phyloP scores from a whole-genome alignment of 257 asterid genomes.

The Przewalskia tangutica region DNA sequence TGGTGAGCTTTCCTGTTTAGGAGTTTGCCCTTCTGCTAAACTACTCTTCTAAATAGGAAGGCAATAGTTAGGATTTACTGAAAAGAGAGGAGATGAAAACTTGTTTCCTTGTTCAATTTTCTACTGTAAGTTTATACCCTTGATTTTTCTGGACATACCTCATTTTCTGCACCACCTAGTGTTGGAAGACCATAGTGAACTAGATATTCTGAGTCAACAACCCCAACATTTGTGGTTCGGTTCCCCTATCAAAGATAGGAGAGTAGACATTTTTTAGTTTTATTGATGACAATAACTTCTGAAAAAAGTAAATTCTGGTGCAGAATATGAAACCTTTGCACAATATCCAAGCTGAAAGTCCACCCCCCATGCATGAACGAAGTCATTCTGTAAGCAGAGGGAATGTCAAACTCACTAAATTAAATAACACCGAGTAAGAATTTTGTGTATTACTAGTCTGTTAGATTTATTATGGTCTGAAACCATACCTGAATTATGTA shows the following conservation, averaged over 20 bases:
- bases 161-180: constrained; percentile 47
- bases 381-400: constrained; percentile 42
- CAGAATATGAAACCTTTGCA: constrained; percentile 42
- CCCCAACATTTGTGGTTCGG: constrained; percentile 45
- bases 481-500: constrained; percentile 63
- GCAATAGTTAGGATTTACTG: neutral
- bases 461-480: neutral
- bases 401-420: neutral
- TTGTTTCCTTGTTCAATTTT: neutral
- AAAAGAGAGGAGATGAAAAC: neutral
- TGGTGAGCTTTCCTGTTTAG: constrained; percentile 2
- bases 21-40: constrained; percentile 14
- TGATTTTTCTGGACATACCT: constrained; percentile 21
- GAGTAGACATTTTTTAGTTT: neutral
- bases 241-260: constrained; percentile 39
- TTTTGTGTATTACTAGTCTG: neutral
- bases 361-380: constrained; percentile 66
- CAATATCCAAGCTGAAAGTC: constrained; percentile 74
- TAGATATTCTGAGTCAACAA: constrained; percentile 64
- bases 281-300: neutral
- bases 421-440: neutral
- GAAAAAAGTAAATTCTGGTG: neutral
- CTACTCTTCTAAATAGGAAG: constrained; percentile 18
- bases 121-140: neutral
- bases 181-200: constrained; percentile 61